Base-by-base conservation (phyloP, 2,329 filamentous ascomycete genomes). In the Phymatotrichopsis omnivora region DNA sequence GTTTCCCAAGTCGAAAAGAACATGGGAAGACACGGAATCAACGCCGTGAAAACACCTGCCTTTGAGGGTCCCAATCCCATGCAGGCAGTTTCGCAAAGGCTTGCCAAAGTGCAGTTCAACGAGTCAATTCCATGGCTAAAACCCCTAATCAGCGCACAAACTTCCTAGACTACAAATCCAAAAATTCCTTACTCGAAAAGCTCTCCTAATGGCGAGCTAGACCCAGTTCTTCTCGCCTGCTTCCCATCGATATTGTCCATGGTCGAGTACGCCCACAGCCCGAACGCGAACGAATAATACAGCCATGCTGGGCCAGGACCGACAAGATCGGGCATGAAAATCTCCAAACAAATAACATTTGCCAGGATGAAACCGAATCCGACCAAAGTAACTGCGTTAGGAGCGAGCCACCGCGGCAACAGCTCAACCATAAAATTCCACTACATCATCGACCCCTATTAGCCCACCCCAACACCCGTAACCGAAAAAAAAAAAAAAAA, bases 1-100 rank as follows among this genome's bases (percentile, higher is more conserved):
- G 91, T 98, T 67, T 98, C 91, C 91, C 91, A 98, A 2, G 91
- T 98, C 3, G 89, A 95, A 68, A 98, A 95, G 71, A 94, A 98
- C 91, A 98, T 98, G 49, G 91, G 85, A 33, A 98, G 69, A 58
- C 86, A 93, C 1, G 91, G 91, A 50, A 89, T 78, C 32, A 98
- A 70, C 2, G 87, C 86, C 1, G 91, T 96, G 63, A 94, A 93
- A 46, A 91, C 81, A 55, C 91, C 91, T 16, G 85, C 77, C 53
- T 78, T 80, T 14, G 83, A 85, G 3, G 83, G 77, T 30, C 91
- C 91, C 40, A 94, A 74, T 20, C 84, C 89, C 81, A 98, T 91
- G 42, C 89, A 87, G 12, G 85, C 89, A 5, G 85, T 89, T 65
- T 95, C 85, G 52, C 93, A 76, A 41, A 98, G 69, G 62, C 84